Evolutionary conservation across 1,284 basidiomycete genomes (phyloP).

Genomic region (Heterobasidion parviporum): DNA sequence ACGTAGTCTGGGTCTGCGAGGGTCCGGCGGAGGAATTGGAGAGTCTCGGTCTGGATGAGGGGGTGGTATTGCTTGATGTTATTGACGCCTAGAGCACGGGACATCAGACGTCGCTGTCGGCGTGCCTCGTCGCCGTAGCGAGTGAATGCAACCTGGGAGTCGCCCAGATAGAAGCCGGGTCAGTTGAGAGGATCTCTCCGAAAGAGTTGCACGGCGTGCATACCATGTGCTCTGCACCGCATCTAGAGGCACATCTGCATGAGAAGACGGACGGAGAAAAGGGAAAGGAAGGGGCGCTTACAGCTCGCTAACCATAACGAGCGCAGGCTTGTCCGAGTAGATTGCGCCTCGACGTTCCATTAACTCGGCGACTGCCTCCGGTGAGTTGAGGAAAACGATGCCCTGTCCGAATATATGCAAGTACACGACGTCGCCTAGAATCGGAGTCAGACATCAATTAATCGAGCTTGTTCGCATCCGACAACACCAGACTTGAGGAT

Average conservation of each 20-base stretch:
- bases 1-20: constrained; percentile 22
- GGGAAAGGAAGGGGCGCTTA: neutral
- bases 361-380: constrained; percentile 49
- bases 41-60: constrained; percentile 43
- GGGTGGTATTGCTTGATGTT: constrained; percentile 50
- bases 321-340: constrained; percentile 62
- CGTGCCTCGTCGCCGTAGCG: constrained; percentile 53
- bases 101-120: constrained; percentile 58
- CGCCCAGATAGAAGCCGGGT: constrained; percentile 4
- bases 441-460: neutral
- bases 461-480: no score
- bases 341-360: constrained; percentile 60
- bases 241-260: constrained; percentile 24
- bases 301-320: constrained; percentile 46
- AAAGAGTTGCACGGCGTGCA: constrained; percentile 5
- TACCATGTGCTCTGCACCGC: constrained; percentile 66
- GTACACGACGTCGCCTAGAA: constrained; percentile 53
- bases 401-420: constrained; percentile 58
- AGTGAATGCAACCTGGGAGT: constrained; percentile 54
- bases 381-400: constrained; percentile 56
- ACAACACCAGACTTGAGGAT: no score
- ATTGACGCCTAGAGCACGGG: constrained; percentile 46
- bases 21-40: constrained; percentile 23
- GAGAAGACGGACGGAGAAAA: constrained; percentile 5
- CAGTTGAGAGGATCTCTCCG: neutral